Evolutionary conservation across 768 basidiomycete species (phyloP), one percentile per base, ranked within the genome.

Genomic region (Russula sp.): DNA sequence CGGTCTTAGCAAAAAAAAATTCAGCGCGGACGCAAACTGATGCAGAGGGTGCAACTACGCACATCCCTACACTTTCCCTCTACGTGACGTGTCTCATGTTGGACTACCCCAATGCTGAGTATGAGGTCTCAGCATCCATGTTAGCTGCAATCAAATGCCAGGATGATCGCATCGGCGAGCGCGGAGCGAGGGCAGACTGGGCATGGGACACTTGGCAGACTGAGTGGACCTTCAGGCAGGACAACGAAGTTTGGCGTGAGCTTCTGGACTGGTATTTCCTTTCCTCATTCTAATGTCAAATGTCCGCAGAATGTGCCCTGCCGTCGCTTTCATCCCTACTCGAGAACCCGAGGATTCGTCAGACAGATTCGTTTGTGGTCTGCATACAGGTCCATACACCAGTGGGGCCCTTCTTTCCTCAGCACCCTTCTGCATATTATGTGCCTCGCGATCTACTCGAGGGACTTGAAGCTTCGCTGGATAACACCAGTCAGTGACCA

Each of bases 161-260:
- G 66, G 80, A 83, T 61, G 81, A 84, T 65, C 77, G 81, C 53
- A 73, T 75, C 11, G 88, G 87, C 6, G 80, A 84, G 68, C 79
- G 85, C 11, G 82, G 84, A 6, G 82, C 84, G 0, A 82, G 86
- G 16, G 76, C 85, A 35, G 82, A 87, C 47, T 91, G 87, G 86
- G 76, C 85, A 31, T 91, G 88, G 87, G 84, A 88, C 61, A 75
- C 75, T 59, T 87, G 86, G 84, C 82, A 87, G 63, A 80, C 77
- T 63, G 85, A 87, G 63, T 89, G 83, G 82, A 78, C 82, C 1
- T 91, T 89, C 74, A 76, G 87, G 48, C 80, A 79, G 55, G 86
- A 86, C 57, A 82, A 81, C 57, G 87, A 90, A 76, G 86, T 88
- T 47, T 89, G 85, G 86, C 84, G 87, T 88, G 70, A 69, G 81